Base-by-base conservation (phyloP, 192 early-diverging fungal species). In the Backusella westeae region DNA sequence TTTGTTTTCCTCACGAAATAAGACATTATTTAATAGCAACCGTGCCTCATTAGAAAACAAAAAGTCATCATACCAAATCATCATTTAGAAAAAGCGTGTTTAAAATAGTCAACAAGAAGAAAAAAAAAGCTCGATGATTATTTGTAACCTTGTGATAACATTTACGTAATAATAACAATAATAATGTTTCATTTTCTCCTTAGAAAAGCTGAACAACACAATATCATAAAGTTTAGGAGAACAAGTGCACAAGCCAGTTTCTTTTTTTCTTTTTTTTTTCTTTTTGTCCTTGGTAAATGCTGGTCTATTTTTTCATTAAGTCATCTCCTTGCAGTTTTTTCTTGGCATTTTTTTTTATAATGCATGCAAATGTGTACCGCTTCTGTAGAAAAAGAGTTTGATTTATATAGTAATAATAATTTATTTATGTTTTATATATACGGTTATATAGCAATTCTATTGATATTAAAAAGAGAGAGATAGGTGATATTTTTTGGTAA, bases 311-410 rank as follows among this genome's bases (percentile, higher is more conserved):
- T 32, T 59, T 29, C 23, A 59, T 59, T 59, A 59, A 59, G 56
- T 29, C 19, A 59, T 59, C 56, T 59, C 56, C 56, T 59, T 59
- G 23, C 56, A 59, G 56, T 23, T 59, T 59, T 56, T 59, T 59
- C 56, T 59, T 59, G 56, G 56, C 56, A 59, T 26, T 26, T 63
- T 63, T 52, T 56, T 63, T 63, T 63, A 29, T 29, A 63, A 63
- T 63, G 56, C 56, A 63, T 63, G 56, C 56, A 63, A 26, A 63
- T 63, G 56, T 63, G 56, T 29, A 29, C 3, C 0, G 9, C 23
- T 63, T 63, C 56, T 29, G 10, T 63, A 32, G 23, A 63, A 63
- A 56, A 29, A 12, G 26, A 63, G 23, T 63, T 63, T 29, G 12
- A 29, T 63, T 23, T 63, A 63, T 63, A 29, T 59, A 59, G 21